Conservation (phyloP, 805 yeast genomes). For the Isabelozyma pseudorhagii region DNA sequence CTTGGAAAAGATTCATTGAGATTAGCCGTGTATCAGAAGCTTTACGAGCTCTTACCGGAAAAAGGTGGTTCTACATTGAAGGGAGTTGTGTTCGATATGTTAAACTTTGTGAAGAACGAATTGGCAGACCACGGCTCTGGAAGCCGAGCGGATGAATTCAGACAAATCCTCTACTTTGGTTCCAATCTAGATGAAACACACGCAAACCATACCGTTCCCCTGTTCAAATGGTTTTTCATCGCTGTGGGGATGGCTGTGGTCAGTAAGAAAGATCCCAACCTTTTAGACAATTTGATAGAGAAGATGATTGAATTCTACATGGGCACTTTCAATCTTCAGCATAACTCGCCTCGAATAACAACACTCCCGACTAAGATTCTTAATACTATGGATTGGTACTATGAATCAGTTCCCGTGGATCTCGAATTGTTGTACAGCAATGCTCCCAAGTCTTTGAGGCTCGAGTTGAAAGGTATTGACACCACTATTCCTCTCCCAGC, state of each 20-base stretch:
- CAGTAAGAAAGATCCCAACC: conserved; percentile 10
- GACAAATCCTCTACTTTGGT: conserved; percentile 16
- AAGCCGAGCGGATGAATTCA: conserved; percentile 14
- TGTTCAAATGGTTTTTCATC: conserved; percentile 20
- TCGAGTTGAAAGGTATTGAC: conserved; percentile 16
- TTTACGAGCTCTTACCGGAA: conserved; percentile 20
- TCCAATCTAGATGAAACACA: conserved; percentile 7
- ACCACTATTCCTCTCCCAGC: conserved; percentile 28
- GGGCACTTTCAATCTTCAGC: conserved; percentile 11
- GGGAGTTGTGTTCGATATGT: conserved; percentile 28
- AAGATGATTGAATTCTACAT: conserved; percentile 29
- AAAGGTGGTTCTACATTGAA: conserved; percentile 34
- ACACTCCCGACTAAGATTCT: not conserved
- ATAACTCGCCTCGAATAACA: conserved; percentile 1
- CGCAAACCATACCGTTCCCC: conserved; percentile 4
- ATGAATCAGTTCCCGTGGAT: conserved; percentile 18
- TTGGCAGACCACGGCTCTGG: conserved; percentile 12
- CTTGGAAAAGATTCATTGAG: conserved; percentile 33
- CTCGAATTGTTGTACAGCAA: conserved; percentile 18
- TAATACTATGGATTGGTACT: conserved; percentile 14
- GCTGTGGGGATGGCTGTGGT: conserved; percentile 25
- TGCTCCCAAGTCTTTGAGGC: conserved; percentile 6
- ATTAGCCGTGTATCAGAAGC: conserved; percentile 29
- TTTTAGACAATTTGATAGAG: conserved; percentile 23
- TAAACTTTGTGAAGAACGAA: conserved; percentile 29